These are phyloP conservation scores for Dryas octopetala DNA, from an alignment of 306 rosid genomes.

Conservation along the genomic window DNA sequence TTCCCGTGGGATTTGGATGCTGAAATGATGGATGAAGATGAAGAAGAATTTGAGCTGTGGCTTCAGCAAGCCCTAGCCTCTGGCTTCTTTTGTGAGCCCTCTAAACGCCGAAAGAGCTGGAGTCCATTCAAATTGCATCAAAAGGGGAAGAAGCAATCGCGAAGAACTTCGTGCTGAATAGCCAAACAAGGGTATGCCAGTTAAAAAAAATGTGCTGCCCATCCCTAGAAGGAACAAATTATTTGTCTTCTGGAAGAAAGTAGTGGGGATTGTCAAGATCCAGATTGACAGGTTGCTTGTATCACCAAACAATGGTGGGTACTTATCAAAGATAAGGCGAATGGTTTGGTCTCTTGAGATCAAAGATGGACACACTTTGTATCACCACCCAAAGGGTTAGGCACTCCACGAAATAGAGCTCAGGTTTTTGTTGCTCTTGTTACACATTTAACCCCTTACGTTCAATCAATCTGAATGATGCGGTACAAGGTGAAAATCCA, in stretches of 20 bases:
- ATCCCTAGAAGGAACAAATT: background rate
- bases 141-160: slow-evolving; percentile 85
- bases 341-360: slow-evolving; percentile 10
- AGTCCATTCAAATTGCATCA: slow-evolving; percentile 88
- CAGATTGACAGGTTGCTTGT: slow-evolving; percentile 25
- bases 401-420: slow-evolving; percentile 1
- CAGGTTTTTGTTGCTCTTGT: slow-evolving; percentile 32
- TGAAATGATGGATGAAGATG: slow-evolving; percentile 93
- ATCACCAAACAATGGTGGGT: slow-evolving; percentile 25
- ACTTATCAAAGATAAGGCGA: slow-evolving; percentile 13
- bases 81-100: slow-evolving; percentile 83
- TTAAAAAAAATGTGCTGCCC: slow-evolving; percentile 13
- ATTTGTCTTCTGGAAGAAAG: slow-evolving; percentile 20
- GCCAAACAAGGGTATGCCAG: slow-evolving; percentile 30
- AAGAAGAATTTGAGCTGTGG: slow-evolving; percentile 91
- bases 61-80: slow-evolving; percentile 96
- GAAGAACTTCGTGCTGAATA: slow-evolving; percentile 83
- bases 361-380: slow-evolving; percentile 20
- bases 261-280: slow-evolving; percentile 27
- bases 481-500: background rate
- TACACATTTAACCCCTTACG: slow-evolving; percentile 24
- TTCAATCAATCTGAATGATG: slow-evolving; percentile 19
- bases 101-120: slow-evolving; percentile 97
- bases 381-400: slow-evolving; percentile 15
- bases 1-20: slow-evolving; percentile 96